Base-by-base conservation (phyloP, 2,329 filamentous ascomycete species). In the Neonectria faginata region DNA sequence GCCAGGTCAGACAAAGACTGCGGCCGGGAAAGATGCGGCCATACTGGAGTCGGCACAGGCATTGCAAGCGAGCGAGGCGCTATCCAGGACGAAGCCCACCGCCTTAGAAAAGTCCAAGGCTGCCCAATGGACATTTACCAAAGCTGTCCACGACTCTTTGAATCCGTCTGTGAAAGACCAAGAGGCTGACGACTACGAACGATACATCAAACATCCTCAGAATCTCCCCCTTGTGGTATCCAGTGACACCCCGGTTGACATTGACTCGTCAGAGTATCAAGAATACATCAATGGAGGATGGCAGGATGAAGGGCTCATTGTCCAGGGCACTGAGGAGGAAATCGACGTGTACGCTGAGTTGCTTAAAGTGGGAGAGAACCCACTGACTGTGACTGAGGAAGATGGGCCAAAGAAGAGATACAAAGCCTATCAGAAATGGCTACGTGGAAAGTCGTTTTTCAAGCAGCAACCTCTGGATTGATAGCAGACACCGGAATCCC, bases 401-500 rank as follows among this genome's bases (percentile, higher is more conserved):
- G 96, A 98, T 78, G 86, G 89, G 50, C 86, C 87, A 44, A 98
- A 97, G 86, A 97, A 98, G 85, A 85, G 96, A 71, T 99, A 99
- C 79, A 98, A 97, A 81, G 92, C 94, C 10, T 99, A 99, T 80
- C 84, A 91, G 74, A 97, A 97, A 80, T 99, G 96, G 95, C 83
- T 99, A 75, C 87, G 90, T 67, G 95, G 95, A 18, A 98, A 97
- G 83, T 97, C 93, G 73, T 86, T 98, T 74, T 98, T 98, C 79
- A 98, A 98, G 80, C 94, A 97, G 84, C 89, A 91, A 78, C 88
- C 90, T 50, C 83, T 88, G 57, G 86, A 87, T 67, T 87, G 80
- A 80, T 58, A 54, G 36, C 29, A 31, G 16, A 12, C 31, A 16
- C 12, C 29, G 39, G 11, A 25, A 16, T 31, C 3, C 29, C 16